Percentiles rank a stretch among this genome's conserved stretches.
Conservation (phyloP, 257 asterid species). For the Rubia yunnanensis region DNA sequence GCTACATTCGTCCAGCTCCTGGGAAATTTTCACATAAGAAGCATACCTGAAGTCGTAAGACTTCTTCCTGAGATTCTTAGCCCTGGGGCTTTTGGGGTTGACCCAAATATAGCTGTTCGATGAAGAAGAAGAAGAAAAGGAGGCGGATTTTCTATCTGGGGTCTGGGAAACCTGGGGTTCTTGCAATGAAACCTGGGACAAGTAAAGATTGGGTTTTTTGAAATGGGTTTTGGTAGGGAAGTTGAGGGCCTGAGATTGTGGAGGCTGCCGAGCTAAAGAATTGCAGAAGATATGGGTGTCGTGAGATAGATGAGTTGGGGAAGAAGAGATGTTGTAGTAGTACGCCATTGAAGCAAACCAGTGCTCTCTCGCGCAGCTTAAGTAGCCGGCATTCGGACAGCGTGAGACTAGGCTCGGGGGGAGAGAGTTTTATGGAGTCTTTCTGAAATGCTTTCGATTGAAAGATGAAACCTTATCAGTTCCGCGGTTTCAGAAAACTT, state of each 20-base stretch:
- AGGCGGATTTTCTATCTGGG: conserved; percentile 17
- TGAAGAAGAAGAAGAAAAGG: conserved; percentile 37
- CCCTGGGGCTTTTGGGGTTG: conserved; percentile 68
- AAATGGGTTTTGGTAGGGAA: background rate
- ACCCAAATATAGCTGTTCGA: conserved; percentile 63
- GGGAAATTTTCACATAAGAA: conserved; percentile 42
- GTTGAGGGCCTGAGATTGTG: background rate
- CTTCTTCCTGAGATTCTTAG: conserved; percentile 38
- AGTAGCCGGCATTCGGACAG: background rate
- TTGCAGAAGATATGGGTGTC: conserved; percentile 6
- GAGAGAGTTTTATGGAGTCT: background rate
- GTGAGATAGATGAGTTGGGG: background rate
- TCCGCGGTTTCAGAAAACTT: background rate
- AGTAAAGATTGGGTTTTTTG: background rate
- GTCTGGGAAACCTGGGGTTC: background rate
- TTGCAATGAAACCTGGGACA: background rate
- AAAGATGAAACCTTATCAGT: conserved; percentile 1
- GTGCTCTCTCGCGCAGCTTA: background rate
- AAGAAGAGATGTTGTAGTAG: background rate
- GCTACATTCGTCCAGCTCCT: conserved; percentile 45
- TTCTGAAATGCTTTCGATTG: background rate
- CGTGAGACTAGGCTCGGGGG: background rate
- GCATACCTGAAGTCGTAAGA: conserved; percentile 58
- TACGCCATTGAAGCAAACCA: background rate
- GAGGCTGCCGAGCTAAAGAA: background rate